Conservation (phyloP, 441 rosid genomes). For the Hura crepitans region DNA sequence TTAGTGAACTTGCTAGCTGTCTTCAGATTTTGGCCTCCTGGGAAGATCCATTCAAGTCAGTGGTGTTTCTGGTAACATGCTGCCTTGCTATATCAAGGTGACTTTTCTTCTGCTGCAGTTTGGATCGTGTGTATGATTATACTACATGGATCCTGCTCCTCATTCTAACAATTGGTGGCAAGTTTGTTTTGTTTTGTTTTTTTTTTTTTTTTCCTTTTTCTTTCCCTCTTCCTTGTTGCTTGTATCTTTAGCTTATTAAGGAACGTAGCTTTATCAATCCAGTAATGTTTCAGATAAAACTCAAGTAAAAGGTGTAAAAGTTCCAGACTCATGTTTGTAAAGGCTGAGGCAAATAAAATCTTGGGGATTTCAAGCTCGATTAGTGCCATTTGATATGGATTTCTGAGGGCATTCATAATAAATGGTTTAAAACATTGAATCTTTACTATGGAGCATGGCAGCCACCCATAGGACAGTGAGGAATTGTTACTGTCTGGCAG, state of each 20-base stretch:
- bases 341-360: neutral
- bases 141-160: neutral
- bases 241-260: too few species aligned
- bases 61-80: slow-evolving; percentile 44
- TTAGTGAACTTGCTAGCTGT: slow-evolving; percentile 38
- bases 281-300: too few species aligned
- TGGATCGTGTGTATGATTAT: neutral
- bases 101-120: slow-evolving; percentile 15
- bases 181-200: too few species aligned
- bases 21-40: slow-evolving; percentile 57
- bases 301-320: too few species aligned
- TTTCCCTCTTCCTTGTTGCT: too few species aligned
- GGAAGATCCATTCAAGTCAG: slow-evolving; percentile 64
- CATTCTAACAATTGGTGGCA: neutral
- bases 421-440: neutral
- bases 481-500: neutral
- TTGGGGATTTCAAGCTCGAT: neutral
- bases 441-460: neutral
- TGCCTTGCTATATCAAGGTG: slow-evolving; percentile 59
- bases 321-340: too few species aligned
- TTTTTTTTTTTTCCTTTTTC: neutral
- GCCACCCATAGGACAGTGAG: neutral
- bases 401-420: neutral
- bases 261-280: too few species aligned
- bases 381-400: neutral